Conservation (phyloP, 495 filamentous ascomycete species). For the Haplographium delicatum region DNA sequence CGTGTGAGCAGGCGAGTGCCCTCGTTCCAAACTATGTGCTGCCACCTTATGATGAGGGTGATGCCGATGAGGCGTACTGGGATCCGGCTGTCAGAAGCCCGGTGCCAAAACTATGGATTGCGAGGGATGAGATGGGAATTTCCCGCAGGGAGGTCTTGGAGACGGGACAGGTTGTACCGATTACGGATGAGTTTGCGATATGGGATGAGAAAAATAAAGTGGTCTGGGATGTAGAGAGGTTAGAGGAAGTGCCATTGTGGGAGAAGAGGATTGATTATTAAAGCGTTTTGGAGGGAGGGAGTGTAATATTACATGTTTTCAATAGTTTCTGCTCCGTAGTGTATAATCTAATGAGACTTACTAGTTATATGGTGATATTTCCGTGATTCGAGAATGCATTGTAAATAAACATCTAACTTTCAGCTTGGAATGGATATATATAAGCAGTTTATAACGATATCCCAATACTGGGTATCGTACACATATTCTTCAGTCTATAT, state of each 20-base stretch:
- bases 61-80: constrained; percentile 66
- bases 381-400: too few relatives aligned
- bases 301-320: too few relatives aligned
- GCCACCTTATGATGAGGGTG: constrained; percentile 49
- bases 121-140: constrained; percentile 69
- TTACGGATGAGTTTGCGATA: constrained; percentile 76
- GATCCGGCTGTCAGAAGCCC: constrained; percentile 61
- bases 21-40: constrained; percentile 53
- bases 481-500: too few relatives aligned
- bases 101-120: constrained; percentile 77
- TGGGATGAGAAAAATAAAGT: constrained; percentile 76
- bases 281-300: too few relatives aligned
- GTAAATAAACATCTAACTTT: too few relatives aligned
- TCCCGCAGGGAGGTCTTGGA: constrained; percentile 70
- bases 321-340: too few relatives aligned
- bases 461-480: too few relatives aligned
- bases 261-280: constrained; percentile 59
- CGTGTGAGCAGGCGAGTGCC: constrained; percentile 65
- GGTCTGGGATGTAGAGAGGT: constrained; percentile 65
- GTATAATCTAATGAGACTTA: too few relatives aligned
- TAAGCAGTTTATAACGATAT: too few relatives aligned
- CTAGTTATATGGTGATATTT: too few relatives aligned
- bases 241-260: constrained; percentile 65
- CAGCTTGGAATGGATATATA: too few relatives aligned
- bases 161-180: constrained; percentile 53